A percentile compares a stretch with the other conserved stretches of the same genome.
These are phyloP conservation scores for Pseudogymnoascus sp. DNA, from an alignment of 2,329 filamentous ascomycete species.

Conservation along the genomic window DNA sequence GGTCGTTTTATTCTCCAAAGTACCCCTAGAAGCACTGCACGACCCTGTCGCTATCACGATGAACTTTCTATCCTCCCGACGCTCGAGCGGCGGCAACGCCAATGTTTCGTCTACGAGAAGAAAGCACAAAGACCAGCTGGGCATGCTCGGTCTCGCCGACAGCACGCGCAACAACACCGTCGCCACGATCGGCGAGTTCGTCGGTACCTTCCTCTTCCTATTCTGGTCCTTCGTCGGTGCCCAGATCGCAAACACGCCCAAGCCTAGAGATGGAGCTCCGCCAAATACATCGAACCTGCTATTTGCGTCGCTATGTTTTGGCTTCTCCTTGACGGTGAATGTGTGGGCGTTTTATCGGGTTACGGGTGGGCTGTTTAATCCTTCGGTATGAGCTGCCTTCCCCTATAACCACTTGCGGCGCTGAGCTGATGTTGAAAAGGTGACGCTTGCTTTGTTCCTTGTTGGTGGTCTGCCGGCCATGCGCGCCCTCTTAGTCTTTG, in stretches of 20 bases:
- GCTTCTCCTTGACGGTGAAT: slow-evolving; percentile 37
- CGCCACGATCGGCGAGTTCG: slow-evolving; percentile 40
- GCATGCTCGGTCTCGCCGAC: slow-evolving; percentile 13
- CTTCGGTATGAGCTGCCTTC: neutral
- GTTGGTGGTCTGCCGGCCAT: slow-evolving; percentile 29
- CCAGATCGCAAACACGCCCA: slow-evolving; percentile 16
- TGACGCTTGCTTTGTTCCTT: slow-evolving; percentile 31
- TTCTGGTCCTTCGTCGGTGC: slow-evolving; percentile 22
- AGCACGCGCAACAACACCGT: slow-evolving; percentile 35
- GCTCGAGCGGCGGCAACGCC: neutral
- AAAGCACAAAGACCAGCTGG: neutral
- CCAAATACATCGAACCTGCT: slow-evolving; percentile 34
- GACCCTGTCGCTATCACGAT: neutral
- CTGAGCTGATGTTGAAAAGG: slow-evolving; percentile 15
- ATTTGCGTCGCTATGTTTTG: slow-evolving; percentile 24
- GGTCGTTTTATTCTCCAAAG: neutral
- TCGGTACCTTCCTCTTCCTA: slow-evolving; percentile 38
- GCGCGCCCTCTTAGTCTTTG: slow-evolving; percentile 25
- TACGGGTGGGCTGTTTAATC: slow-evolving; percentile 42
- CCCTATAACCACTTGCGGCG: neutral
- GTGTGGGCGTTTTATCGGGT: slow-evolving; percentile 47
- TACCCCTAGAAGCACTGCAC: neutral
- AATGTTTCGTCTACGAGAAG: neutral
- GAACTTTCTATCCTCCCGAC: neutral
- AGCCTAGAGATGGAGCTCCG: slow-evolving; percentile 24